A percentile compares a stretch with the other conserved stretches of the same genome.
Evolutionary conservation across 345 rosid genomes (phyloP).

Genomic region (Euphorbia pulcherrima): DNA sequence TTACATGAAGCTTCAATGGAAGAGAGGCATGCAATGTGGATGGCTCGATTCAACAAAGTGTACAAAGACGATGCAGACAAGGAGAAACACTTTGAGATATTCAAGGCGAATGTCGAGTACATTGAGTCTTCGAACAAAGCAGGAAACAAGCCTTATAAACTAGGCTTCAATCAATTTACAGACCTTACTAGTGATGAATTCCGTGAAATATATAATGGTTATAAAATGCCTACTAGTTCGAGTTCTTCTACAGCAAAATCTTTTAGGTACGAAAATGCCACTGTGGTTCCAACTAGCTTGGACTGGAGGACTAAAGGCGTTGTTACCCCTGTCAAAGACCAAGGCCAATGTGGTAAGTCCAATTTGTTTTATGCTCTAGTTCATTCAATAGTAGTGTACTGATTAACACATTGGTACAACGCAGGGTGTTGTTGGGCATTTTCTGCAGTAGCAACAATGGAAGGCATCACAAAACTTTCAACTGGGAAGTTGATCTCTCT

Average conservation of each 20-base stretch:
- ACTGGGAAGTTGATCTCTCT: conserved; percentile 36
- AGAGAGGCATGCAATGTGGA: conserved; percentile 34
- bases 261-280: conserved; percentile 28
- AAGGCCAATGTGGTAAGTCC: conserved; percentile 42
- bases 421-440: conserved; percentile 59
- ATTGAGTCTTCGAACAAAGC: conserved; percentile 36
- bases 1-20: conserved; percentile 21
- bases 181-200: conserved; percentile 52
- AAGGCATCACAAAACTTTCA: conserved; percentile 41
- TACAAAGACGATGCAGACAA: conserved; percentile 33
- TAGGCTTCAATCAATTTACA: conserved; percentile 46
- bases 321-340: conserved; percentile 37
- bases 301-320: conserved; percentile 50
- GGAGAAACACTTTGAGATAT: conserved; percentile 30
- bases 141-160: conserved; percentile 19
- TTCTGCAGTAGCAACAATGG: conserved; percentile 49
- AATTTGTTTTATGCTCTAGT: background rate
- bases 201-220: conserved; percentile 28
- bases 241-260: background rate
- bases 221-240: background rate
- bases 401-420: background rate
- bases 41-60: conserved; percentile 29
- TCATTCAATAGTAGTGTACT: background rate
- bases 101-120: conserved; percentile 40
- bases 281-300: conserved; percentile 22